Conservation (phyloP, 139 green algal genomes). For the Parachlorella kessleri region DNA sequence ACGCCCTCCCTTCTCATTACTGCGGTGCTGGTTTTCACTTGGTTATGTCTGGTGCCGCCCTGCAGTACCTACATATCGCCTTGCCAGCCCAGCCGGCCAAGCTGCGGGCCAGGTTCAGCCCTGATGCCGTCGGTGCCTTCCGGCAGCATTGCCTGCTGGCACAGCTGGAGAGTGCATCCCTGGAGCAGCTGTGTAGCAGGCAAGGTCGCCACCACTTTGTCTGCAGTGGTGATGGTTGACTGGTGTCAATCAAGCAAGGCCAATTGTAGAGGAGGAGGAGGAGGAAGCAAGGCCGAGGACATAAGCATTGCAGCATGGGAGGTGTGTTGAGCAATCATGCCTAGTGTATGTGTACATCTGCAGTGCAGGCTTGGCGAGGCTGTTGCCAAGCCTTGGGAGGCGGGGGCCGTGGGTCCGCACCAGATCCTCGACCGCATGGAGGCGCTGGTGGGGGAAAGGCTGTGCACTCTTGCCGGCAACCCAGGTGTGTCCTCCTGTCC, state of each 20-base stretch:
- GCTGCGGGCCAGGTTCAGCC: neutral
- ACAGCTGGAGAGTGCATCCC: conserved; percentile 13
- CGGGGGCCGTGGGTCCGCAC: neutral
- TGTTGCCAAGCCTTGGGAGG: no score
- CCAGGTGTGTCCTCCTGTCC: no score
- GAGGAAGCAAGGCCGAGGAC: neutral
- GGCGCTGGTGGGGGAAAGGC: neutral
- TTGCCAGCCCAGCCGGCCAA: neutral
- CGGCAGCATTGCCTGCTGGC: conserved; percentile 12
- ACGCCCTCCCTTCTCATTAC: no score
- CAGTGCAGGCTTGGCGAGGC: no score
- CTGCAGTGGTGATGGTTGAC: neutral
- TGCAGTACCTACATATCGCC: neutral
- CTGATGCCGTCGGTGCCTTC: conserved; percentile 1
- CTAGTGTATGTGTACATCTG: no score
- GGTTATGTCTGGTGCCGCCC: no score
- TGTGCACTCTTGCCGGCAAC: no score
- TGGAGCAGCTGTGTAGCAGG: conserved; percentile 10
- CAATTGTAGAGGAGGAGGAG: neutral
- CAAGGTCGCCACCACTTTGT: neutral
- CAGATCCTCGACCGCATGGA: neutral
- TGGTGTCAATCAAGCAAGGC: neutral
- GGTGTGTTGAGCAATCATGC: neutral
- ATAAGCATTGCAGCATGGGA: conserved; percentile 7
- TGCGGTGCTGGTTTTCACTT: no score